Conservation (phyloP, 768 basidiomycete species). For the Russula sp. region DNA sequence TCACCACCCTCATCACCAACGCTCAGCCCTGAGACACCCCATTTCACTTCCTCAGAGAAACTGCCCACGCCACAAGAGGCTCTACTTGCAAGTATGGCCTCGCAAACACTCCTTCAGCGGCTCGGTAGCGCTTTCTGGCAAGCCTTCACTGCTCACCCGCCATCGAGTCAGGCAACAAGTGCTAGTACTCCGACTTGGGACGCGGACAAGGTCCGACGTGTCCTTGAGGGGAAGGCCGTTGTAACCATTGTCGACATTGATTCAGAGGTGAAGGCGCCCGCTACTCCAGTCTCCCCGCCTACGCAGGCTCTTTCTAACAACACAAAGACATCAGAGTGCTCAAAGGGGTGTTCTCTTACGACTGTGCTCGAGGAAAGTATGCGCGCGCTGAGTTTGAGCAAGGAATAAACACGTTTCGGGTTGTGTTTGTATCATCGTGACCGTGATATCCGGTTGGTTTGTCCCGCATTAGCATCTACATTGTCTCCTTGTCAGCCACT, state of each 20-base stretch:
- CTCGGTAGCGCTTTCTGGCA: slow-evolving; percentile 84
- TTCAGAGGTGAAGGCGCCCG: slow-evolving; percentile 16
- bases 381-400: slow-evolving; percentile 52
- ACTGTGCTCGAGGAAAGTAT: slow-evolving; percentile 54
- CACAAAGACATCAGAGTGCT: slow-evolving; percentile 1
- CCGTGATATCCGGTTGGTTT: slow-evolving; percentile 5
- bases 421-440: background rate
- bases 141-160: slow-evolving; percentile 61
- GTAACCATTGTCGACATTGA: slow-evolving; percentile 74
- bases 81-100: slow-evolving; percentile 62
- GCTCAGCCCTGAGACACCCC: slow-evolving; percentile 25
- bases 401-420: slow-evolving; percentile 30
- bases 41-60: slow-evolving; percentile 29
- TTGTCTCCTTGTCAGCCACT: background rate
- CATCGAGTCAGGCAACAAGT: slow-evolving; percentile 17
- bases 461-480: slow-evolving; percentile 7
- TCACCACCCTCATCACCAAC: slow-evolving; percentile 40
- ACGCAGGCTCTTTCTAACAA: background rate
- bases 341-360: background rate
- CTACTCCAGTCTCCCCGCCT: background rate
- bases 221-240: slow-evolving; percentile 78
- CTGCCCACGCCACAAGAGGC: slow-evolving; percentile 34
- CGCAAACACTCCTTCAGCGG: slow-evolving; percentile 64
- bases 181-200: slow-evolving; percentile 34
- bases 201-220: slow-evolving; percentile 70